Evolutionary conservation across 768 basidiomycete genomes (phyloP).

Genomic region (Lactarius sanguifluus): DNA sequence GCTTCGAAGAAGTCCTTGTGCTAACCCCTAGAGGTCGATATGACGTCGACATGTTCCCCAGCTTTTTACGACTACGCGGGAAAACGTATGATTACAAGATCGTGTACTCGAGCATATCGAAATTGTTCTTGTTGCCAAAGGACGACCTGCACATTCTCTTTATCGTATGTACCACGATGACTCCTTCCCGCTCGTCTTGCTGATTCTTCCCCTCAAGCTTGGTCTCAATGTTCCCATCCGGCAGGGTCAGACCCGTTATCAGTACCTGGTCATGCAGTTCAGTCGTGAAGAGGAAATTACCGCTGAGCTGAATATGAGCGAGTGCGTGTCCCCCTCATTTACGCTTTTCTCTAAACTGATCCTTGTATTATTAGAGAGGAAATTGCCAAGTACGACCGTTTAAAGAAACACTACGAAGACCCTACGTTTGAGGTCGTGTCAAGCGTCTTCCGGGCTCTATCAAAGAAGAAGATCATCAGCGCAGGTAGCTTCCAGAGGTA

Average conservation of each 20-base stretch:
- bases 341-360: constrained; percentile 12
- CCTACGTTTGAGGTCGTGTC: constrained; percentile 96
- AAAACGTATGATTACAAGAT: constrained; percentile 99
- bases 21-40: constrained; percentile 95
- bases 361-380: constrained; percentile 55
- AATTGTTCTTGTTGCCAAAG: constrained; percentile 91
- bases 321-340: constrained; percentile 52
- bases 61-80: constrained; percentile 91
- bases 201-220: constrained; percentile 49
- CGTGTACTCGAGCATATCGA: constrained; percentile 81
- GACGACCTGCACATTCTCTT: constrained; percentile 96
- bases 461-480: constrained; percentile 89
- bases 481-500: constrained; percentile 85
- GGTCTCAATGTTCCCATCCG: constrained; percentile 91
- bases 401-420: constrained; percentile 93
- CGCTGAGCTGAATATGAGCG: constrained; percentile 87
- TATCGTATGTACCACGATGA: constrained; percentile 59
- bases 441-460: constrained; percentile 86
- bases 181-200: not conserved
- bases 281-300: constrained; percentile 97
- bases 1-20: constrained; percentile 93
- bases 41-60: constrained; percentile 97
- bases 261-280: constrained; percentile 98
- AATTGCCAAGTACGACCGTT: constrained; percentile 70
- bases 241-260: constrained; percentile 97